These are phyloP conservation scores for Ganoderma lucidum DNA, from an alignment of 1,284 basidiomycete genomes.

Conservation along the genomic window DNA sequence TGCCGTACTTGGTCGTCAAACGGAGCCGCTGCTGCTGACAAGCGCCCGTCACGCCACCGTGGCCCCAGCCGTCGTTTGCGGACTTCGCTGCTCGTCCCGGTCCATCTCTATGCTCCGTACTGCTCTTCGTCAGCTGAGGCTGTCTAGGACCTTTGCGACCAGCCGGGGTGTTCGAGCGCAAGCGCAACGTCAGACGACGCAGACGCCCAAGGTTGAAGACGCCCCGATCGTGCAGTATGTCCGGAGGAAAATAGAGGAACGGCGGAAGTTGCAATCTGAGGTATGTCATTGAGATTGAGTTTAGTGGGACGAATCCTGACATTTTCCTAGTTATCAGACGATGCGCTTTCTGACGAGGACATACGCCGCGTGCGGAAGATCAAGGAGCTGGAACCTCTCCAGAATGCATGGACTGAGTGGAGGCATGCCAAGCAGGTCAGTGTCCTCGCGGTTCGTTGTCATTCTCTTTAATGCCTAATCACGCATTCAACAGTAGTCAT, in stretches of 20 bases:
- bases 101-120: conserved; percentile 20
- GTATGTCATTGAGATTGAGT: conserved; percentile 19
- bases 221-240: conserved; percentile 40
- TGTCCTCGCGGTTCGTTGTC: conserved; percentile 12
- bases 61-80: conserved; percentile 5
- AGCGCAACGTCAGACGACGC: conserved; percentile 13
- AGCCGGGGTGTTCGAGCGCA: conserved; percentile 17
- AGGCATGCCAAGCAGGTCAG: conserved; percentile 51
- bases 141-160: conserved; percentile 16
- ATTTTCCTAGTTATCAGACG: conserved; percentile 40
- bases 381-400: conserved; percentile 61
- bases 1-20: not conserved
- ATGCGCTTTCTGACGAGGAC: conserved; percentile 45
- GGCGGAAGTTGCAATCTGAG: conserved; percentile 37
- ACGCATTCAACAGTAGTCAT: conserved; percentile 56
- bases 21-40: not conserved
- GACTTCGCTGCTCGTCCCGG: conserved; percentile 10
- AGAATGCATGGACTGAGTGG: conserved; percentile 60
- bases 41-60: not conserved
- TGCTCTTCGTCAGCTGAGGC: conserved; percentile 12
- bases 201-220: conserved; percentile 20
- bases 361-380: conserved; percentile 53
- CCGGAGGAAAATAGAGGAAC: conserved; percentile 37
- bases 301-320: not conserved
- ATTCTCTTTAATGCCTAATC: conserved; percentile 12